These are phyloP conservation scores for Aquilaria yunnanensis DNA, from an alignment of 345 rosid genomes.

Conservation along the genomic window DNA sequence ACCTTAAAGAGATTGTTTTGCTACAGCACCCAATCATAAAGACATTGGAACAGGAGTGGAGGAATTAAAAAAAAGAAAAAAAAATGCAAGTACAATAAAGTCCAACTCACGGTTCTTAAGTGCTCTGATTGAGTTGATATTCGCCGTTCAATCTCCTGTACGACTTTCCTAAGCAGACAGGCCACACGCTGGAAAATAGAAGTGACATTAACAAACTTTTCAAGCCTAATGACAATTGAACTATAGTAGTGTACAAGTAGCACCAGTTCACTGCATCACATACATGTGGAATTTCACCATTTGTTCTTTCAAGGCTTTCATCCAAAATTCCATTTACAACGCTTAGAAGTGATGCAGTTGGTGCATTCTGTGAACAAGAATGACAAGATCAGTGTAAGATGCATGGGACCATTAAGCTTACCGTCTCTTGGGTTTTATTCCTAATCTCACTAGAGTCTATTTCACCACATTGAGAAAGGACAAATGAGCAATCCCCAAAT, in stretches of 20 bases:
- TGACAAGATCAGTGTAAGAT: constrained; percentile 16
- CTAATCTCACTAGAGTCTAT: no score
- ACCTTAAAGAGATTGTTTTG: constrained; percentile 87
- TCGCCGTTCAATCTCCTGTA: constrained; percentile 93
- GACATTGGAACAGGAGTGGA: constrained; percentile 1
- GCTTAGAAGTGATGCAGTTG: constrained; percentile 84
- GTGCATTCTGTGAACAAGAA: constrained; percentile 67
- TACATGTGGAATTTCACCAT: constrained; percentile 84
- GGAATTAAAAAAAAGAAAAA: constrained; percentile 12
- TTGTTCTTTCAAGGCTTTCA: constrained; percentile 80
- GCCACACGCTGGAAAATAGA: constrained; percentile 70
- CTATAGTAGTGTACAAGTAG: not conserved
- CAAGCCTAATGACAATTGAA: not conserved
- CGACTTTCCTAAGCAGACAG: constrained; percentile 73
- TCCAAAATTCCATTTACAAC: constrained; percentile 88
- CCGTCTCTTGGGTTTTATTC: not conserved
- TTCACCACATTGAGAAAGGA: not conserved
- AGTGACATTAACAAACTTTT: constrained; percentile 9
- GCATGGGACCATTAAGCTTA: constrained; percentile 2
- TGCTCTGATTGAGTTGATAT: constrained; percentile 98
- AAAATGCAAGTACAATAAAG: not conserved
- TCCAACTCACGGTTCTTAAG: constrained; percentile 61
- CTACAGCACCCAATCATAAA: constrained; percentile 32
- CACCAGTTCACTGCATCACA: constrained; percentile 8
- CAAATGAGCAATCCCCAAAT: constrained; percentile 4